Evolutionary conservation across 1,139 yeast genomes (phyloP).

Genomic region (Insectozyma bohioensis): DNA sequence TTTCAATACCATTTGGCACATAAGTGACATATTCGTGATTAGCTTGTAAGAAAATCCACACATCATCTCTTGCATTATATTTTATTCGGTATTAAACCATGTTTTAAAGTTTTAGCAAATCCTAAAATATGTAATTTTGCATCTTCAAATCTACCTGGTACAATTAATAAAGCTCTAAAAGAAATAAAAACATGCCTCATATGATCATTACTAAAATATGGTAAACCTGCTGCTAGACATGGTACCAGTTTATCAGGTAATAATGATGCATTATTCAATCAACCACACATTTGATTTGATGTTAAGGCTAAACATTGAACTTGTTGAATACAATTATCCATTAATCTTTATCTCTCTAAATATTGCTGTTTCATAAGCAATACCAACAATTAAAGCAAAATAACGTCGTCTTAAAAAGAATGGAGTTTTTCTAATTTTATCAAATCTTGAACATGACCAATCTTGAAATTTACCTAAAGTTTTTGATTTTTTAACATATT

Average conservation of each 20-base stretch:
- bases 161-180: slow-evolving; percentile 74
- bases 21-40: slow-evolving; percentile 73
- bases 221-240: slow-evolving; percentile 92
- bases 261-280: slow-evolving; percentile 72
- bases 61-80: slow-evolving; percentile 95
- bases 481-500: slow-evolving; percentile 46
- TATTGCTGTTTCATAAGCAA: slow-evolving; percentile 80
- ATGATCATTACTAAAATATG: slow-evolving; percentile 85
- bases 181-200: slow-evolving; percentile 96
- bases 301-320: slow-evolving; percentile 78
- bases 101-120: slow-evolving; percentile 89
- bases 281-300: slow-evolving; percentile 85
- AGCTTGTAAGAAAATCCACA: slow-evolving; percentile 88
- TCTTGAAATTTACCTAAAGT: slow-evolving; percentile 52
- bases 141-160: slow-evolving; percentile 75
- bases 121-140: slow-evolving; percentile 81
- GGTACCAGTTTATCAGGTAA: slow-evolving; percentile 64
- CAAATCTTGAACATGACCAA: slow-evolving; percentile 71
- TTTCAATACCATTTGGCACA: slow-evolving; percentile 68
- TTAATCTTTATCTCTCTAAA: slow-evolving; percentile 65
- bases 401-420: slow-evolving; percentile 82
- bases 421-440: slow-evolving; percentile 67
- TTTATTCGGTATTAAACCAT: slow-evolving; percentile 92
- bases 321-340: slow-evolving; percentile 46
- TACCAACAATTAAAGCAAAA: slow-evolving; percentile 76